A percentile compares a stretch with the other conserved stretches of the same genome.
Conservation (phyloP, 306 rosid genomes). For the Quercus rubra region DNA sequence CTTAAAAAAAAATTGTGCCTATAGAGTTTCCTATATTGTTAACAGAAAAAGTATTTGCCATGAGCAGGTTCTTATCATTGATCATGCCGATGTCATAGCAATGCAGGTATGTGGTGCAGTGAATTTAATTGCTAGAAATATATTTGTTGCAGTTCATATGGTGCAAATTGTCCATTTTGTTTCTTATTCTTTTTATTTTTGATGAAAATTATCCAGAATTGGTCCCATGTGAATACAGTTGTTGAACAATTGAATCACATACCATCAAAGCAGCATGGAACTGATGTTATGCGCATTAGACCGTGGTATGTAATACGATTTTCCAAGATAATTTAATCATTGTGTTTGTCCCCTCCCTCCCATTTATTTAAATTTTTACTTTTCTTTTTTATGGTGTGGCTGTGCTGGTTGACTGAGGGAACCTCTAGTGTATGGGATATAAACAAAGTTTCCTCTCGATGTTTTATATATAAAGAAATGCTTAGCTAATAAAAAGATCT, state of each 20-base stretch:
- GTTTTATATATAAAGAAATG: too few relatives aligned
- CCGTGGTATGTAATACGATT: constrained; percentile 49
- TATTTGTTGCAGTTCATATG: constrained; percentile 17
- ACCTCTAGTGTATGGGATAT: too few relatives aligned
- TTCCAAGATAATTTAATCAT: not conserved
- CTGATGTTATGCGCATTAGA: constrained; percentile 86
- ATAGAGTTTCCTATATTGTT: constrained; percentile 1
- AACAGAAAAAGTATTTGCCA: constrained; percentile 7
- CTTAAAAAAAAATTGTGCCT: not conserved
- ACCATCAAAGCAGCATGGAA: constrained; percentile 77
- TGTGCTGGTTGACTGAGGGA: too few relatives aligned
- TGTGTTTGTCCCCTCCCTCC: not conserved
- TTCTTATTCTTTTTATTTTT: constrained; percentile 9
- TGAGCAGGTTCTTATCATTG: constrained; percentile 81
- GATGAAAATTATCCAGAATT: constrained; percentile 50
- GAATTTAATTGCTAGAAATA: constrained; percentile 17
- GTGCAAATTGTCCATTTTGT: not conserved
- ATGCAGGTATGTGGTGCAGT: constrained; percentile 67
- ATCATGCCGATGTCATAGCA: constrained; percentile 88
- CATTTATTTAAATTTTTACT: not conserved
- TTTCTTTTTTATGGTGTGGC: too few relatives aligned
- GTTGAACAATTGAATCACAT: constrained; percentile 64
- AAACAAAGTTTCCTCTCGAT: too few relatives aligned
- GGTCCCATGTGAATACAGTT: constrained; percentile 71
- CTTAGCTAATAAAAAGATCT: too few relatives aligned